phyloP scores from a whole-genome alignment of 257 asterid genomes.

The Mentha longifolia region DNA sequence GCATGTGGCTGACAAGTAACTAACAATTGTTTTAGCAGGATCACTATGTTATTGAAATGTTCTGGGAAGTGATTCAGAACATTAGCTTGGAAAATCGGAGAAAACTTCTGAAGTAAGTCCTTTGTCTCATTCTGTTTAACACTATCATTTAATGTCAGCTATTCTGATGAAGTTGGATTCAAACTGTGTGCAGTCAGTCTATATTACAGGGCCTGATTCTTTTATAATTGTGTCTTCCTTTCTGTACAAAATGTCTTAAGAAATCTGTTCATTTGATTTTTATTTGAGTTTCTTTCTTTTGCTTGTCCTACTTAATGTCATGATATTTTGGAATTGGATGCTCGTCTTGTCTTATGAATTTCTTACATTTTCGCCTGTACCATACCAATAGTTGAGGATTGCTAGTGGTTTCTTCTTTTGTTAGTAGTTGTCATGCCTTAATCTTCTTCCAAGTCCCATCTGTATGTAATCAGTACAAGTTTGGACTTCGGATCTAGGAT shows the following conservation, averaged over 20 bases:
- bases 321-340: not conserved
- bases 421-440: not conserved
- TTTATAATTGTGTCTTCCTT: not conserved
- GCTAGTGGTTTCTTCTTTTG: slow-evolving; percentile 5
- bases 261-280: not conserved
- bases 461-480: not conserved
- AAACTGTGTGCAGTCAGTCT: not conserved
- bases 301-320: not conserved
- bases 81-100: slow-evolving; percentile 79
- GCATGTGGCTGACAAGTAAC: slow-evolving; percentile 38
- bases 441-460: not conserved
- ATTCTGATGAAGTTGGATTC: slow-evolving; percentile 21
- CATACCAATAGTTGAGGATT: not conserved
- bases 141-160: not conserved
- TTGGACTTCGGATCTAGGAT: not conserved
- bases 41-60: slow-evolving; percentile 85
- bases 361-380: not conserved
- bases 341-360: not conserved
- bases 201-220: not conserved
- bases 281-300: not conserved
- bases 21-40: slow-evolving; percentile 58
- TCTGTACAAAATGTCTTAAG: not conserved
- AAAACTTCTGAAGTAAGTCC: slow-evolving; percentile 81
- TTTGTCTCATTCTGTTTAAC: slow-evolving; percentile 25
- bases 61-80: slow-evolving; percentile 89